Evolutionary conservation across 495 filamentous ascomycete genomes (phyloP).

Genomic region (Hypomontagnella submonticulosa): DNA sequence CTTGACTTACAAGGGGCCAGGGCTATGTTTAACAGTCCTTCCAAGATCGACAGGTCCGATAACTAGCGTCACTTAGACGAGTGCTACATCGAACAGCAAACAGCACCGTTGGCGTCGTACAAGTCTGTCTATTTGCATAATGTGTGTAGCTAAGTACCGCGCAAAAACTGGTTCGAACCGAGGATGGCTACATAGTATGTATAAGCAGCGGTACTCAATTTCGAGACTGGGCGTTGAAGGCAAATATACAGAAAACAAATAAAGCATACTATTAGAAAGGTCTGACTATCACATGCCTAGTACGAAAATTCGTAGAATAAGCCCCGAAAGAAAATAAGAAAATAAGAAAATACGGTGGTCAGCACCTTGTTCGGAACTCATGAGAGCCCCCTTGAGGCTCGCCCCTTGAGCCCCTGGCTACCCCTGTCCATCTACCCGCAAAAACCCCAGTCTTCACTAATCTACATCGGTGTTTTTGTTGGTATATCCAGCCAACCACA

Average conservation of each 20-base stretch:
- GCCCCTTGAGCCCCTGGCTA: conserved; percentile 8
- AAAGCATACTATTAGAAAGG: neutral
- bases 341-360: neutral
- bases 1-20: conserved; percentile 1
- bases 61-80: conserved; percentile 24
- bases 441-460: conserved; percentile 38
- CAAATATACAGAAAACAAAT: no score
- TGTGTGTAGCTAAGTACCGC: no score
- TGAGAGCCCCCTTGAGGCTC: conserved; percentile 14
- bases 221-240: no score
- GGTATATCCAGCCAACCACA: conserved; percentile 23
- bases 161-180: no score
- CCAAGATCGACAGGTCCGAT: conserved; percentile 35
- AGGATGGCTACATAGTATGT: no score
- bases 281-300: conserved; percentile 12
- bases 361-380: conserved; percentile 23
- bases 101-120: neutral
- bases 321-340: neutral
- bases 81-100: neutral
- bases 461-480: conserved; percentile 36
- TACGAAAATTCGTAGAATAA: neutral
- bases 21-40: conserved; percentile 6
- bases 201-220: no score
- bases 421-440: conserved; percentile 36
- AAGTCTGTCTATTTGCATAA: neutral